Evolutionary conservation across 805 yeast species (phyloP), one percentile per base, ranked within the genome.

Genomic region (Candida fluviatilis): DNA sequence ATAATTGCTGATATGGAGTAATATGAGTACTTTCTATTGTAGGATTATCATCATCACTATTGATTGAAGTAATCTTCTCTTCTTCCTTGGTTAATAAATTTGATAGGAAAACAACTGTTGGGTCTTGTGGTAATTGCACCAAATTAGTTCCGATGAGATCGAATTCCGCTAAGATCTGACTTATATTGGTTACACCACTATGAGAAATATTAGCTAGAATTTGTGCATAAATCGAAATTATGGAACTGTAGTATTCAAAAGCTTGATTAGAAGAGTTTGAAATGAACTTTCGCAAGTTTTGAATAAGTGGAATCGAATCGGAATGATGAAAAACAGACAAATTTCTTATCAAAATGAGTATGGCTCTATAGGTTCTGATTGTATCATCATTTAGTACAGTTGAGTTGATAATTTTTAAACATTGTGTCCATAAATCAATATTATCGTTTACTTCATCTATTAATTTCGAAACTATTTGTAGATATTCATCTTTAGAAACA

Each of bases 171-270:
- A 15, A 34, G 35, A n/a, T 40, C 19, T 5, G 27, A 23, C 11
- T 34, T 30, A 2, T 30, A 18, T 23, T 13, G 4, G 14, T 28
- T 18, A 8, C n/a, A 6, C 13, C 38, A 29, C 14, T 31, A 19
- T 40, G 50, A 29, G 49, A 42, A 12, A 49, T 34, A 37, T 60
- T 60, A 5, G 63, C 60, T 17, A 58, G 28, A 3, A 46, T 31
- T 39, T 60, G 57, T 30, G 52, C 47, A 41, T 53, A 58, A 2
- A 45, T 50, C 11, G 34, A 18, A 3, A 43, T 30, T 0, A 56
- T 47, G 33, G 50, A 54, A 2, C 26, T 32, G 23, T 42, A 47
- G 34, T 43, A 48, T 8, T 40, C 45, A 18, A 34, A 18, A 8
- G 31, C 28, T n/a, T 19, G 15, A n/a, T 3, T 18, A 12, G 15